Conservation (phyloP, 306 rosid genomes). For the Hippophae tibetana region DNA sequence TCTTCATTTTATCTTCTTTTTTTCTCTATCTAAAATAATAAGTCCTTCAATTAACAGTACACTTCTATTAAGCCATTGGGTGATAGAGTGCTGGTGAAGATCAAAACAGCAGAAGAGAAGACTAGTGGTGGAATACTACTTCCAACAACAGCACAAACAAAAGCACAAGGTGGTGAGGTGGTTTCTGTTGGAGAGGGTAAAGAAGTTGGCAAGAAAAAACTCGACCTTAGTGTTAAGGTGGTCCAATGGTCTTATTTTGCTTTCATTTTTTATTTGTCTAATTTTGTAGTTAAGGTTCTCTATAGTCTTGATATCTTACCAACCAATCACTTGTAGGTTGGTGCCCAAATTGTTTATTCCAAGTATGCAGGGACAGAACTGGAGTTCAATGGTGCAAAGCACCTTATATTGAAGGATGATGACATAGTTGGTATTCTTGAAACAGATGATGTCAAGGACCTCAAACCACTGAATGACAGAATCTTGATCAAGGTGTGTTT, state of each 20-base stretch:
- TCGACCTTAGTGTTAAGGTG: constrained; percentile 65
- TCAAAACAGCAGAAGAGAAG: constrained; percentile 61
- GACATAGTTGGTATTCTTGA: constrained; percentile 85
- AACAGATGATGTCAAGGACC: constrained; percentile 81
- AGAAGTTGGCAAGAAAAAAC: constrained; percentile 53
- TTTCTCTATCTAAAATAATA: constrained; percentile 8
- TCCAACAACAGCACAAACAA: constrained; percentile 70
- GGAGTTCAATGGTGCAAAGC: constrained; percentile 82
- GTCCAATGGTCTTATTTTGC: neutral
- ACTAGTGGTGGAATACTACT: constrained; percentile 69
- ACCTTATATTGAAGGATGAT: constrained; percentile 84
- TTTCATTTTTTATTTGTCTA: too few relatives aligned
- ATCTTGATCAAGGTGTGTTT: constrained; percentile 74
- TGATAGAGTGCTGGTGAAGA: constrained; percentile 76
- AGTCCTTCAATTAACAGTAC: constrained; percentile 35
- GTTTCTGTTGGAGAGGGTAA: constrained; percentile 86
- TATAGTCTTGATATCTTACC: neutral
- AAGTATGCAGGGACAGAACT: constrained; percentile 87
- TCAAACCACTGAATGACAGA: constrained; percentile 80
- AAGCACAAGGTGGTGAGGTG: constrained; percentile 94
- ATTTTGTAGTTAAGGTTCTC: neutral
- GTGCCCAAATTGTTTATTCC: constrained; percentile 76
- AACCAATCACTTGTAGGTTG: constrained; percentile 34
- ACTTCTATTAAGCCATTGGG: constrained; percentile 76
- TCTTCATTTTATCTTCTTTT: neutral